These are phyloP conservation scores for Capronia coronata DNA, from an alignment of 2,329 filamentous ascomycete genomes.

Conservation along the genomic window DNA sequence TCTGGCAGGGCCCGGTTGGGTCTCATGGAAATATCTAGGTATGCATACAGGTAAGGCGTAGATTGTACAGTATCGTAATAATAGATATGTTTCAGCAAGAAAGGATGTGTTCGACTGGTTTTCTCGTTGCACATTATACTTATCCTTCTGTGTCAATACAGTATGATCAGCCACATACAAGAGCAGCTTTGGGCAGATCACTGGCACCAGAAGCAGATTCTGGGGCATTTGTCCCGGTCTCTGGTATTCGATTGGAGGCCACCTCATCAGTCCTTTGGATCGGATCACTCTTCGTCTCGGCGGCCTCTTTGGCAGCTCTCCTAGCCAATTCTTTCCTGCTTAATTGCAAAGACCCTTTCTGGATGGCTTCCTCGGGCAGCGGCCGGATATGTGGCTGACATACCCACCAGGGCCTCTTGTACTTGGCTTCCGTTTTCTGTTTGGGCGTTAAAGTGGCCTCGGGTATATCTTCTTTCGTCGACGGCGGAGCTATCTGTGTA, in stretches of 20 bases:
- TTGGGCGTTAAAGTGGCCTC: conserved; percentile 29
- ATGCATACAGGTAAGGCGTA: no score
- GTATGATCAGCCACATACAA: conserved; percentile 17
- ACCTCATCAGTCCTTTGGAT: conserved; percentile 5
- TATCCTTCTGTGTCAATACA: background rate
- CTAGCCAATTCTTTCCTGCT: conserved; percentile 54
- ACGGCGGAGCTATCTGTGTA: background rate
- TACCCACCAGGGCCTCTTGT: conserved; percentile 81
- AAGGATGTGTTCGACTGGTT: no score
- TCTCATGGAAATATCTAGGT: no score
- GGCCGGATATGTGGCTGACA: conserved; percentile 82
- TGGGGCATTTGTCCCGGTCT: background rate
- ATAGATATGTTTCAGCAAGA: no score
- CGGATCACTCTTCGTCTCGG: conserved; percentile 15
- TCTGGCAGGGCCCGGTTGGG: no score
- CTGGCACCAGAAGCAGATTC: background rate
- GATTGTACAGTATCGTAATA: no score
- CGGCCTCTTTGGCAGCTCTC: conserved; percentile 20
- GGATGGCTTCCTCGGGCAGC: conserved; percentile 77
- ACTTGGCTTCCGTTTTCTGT: conserved; percentile 58
- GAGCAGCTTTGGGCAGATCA: conserved; percentile 26
- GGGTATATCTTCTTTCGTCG: conserved; percentile 49
- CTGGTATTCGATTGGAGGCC: background rate
- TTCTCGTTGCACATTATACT: no score
- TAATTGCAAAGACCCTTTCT: conserved; percentile 67